Conservation (phyloP, 306 rosid species). For the Oxytropis ochrocephala region DNA sequence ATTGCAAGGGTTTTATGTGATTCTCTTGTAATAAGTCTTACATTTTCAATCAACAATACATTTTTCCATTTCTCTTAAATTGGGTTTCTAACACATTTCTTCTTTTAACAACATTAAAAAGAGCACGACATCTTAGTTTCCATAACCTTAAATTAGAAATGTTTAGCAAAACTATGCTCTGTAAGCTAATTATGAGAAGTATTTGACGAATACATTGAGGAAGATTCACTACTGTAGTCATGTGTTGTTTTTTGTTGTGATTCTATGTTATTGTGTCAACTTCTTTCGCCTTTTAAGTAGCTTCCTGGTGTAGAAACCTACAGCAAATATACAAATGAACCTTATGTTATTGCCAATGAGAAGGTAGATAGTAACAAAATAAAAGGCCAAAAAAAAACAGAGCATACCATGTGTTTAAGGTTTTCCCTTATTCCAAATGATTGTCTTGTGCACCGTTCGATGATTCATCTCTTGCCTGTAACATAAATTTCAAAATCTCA, state of each 20-base stretch:
- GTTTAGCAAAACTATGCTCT: too few relatives aligned
- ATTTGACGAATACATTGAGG: not conserved
- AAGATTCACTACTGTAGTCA: not conserved
- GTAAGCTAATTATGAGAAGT: not conserved
- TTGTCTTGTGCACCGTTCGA: not conserved
- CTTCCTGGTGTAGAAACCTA: not conserved
- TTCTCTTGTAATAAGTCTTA: too few relatives aligned
- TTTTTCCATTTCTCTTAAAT: too few relatives aligned
- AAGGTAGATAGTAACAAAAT: not conserved
- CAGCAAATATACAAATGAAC: not conserved
- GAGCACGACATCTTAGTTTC: too few relatives aligned
- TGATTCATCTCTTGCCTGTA: constrained; percentile 26
- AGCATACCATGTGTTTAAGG: constrained; percentile 20
- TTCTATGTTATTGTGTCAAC: not conserved
- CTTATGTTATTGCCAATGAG: not conserved
- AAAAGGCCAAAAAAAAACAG: not conserved
- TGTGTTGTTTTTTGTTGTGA: constrained; percentile 3
- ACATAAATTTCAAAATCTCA: constrained; percentile 12
- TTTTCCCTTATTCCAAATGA: constrained; percentile 8
- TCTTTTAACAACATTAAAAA: too few relatives aligned
- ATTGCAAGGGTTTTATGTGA: too few relatives aligned
- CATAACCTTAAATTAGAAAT: not conserved
- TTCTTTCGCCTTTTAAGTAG: constrained; percentile 1
- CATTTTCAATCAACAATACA: too few relatives aligned
- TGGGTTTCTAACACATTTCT: too few relatives aligned